Conservation (phyloP, 768 basidiomycete species). For the Mycena metata region DNA sequence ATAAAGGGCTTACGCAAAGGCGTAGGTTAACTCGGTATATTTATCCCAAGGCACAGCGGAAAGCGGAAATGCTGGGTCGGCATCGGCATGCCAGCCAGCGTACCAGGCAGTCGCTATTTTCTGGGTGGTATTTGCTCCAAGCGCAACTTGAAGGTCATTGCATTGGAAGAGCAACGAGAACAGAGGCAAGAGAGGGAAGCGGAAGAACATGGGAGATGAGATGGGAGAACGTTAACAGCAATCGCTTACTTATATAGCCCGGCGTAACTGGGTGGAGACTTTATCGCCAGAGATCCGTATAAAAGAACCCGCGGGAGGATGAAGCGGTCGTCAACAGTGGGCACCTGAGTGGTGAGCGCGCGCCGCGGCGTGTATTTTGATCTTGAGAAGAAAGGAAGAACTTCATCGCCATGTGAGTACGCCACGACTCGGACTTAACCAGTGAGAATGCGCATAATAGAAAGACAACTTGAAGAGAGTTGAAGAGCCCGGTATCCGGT, state of each 20-base stretch:
- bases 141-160: not conserved
- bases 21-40: conserved; percentile 61
- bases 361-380: too few species aligned
- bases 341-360: too few species aligned
- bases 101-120: conserved; percentile 58
- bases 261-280: not conserved
- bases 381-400: too few species aligned
- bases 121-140: conserved; percentile 1
- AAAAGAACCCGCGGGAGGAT: too few species aligned
- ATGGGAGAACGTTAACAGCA: not conserved
- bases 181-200: not conserved
- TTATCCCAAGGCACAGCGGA: conserved; percentile 57
- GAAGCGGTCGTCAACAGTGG: too few species aligned
- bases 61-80: conserved; percentile 45
- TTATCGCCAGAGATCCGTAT: too few species aligned
- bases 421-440: too few species aligned
- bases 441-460: too few species aligned
- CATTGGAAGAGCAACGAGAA: conserved; percentile 16
- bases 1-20: conserved; percentile 58
- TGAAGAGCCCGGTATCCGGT: too few species aligned
- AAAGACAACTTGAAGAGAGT: too few species aligned
- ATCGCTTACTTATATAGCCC: conserved; percentile 7
- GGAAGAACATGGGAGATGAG: conserved; percentile 17
- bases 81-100: conserved; percentile 58
- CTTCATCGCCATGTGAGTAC: too few species aligned